Conservation (phyloP, 805 yeast species). For the Candida namnaoensis region DNA sequence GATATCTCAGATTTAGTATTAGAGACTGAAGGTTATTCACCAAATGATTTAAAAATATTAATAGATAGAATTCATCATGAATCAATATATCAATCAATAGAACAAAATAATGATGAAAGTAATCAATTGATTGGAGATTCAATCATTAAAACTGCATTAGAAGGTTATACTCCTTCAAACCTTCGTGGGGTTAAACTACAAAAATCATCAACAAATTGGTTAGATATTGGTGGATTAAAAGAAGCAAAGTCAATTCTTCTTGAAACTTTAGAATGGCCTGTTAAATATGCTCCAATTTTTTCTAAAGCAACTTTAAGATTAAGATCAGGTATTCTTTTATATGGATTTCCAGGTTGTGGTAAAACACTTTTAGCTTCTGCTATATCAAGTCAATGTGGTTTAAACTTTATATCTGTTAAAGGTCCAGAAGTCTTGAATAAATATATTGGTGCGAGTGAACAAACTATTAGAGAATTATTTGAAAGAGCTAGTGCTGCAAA, state of each 20-base stretch:
- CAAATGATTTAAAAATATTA: conserved; percentile 68
- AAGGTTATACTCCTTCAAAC: conserved; percentile 70
- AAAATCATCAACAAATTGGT: conserved; percentile 68
- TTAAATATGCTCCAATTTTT: conserved; percentile 93
- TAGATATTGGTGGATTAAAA: conserved; percentile 80
- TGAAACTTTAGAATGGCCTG: conserved; percentile 96
- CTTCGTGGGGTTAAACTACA: conserved; percentile 82
- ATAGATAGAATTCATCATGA: conserved; percentile 64
- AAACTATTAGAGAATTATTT: conserved; percentile 84
- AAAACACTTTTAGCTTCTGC: conserved; percentile 91
- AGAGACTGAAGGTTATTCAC: conserved; percentile 86
- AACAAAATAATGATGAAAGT: conserved; percentile 1
- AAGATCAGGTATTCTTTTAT: conserved; percentile 81
- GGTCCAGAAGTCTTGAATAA: conserved; percentile 95
- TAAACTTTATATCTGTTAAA: conserved; percentile 86
- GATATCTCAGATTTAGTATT: conserved; percentile 43
- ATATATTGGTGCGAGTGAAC: conserved; percentile 96
- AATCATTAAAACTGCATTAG: conserved; percentile 34
- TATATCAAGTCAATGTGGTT: conserved; percentile 87
- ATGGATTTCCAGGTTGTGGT: conserved; percentile 98
- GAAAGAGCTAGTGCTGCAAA: conserved; percentile 93
- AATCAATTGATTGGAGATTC: background rate
- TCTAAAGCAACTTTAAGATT: conserved; percentile 78
- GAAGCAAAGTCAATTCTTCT: conserved; percentile 68
- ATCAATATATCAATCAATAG: conserved; percentile 9